A percentile compares a stretch with the other conserved stretches of the same genome.
Conservation (phyloP, 257 asterid species). For the Solanum acaule region DNA sequence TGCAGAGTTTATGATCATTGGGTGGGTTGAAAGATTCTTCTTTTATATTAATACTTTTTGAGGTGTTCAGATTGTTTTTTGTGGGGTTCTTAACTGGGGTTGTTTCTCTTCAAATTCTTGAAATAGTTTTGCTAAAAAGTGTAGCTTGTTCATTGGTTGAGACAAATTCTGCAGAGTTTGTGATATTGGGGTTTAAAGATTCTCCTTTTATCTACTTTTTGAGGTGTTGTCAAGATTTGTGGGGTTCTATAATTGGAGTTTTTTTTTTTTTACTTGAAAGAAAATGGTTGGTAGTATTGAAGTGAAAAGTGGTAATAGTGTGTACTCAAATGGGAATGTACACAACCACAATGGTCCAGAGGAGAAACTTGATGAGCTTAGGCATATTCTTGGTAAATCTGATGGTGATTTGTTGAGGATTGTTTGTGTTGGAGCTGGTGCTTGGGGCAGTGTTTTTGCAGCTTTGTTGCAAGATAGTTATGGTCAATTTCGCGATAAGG, state of each 20-base stretch:
- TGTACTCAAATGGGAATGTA: constrained; percentile 32
- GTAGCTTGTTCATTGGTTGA: not conserved
- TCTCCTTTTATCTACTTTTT: not conserved
- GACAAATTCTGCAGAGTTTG: not conserved
- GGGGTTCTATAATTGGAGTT: constrained; percentile 10
- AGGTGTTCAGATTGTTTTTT: not conserved
- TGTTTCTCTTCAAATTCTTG: not conserved
- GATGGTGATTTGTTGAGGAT: constrained; percentile 63
- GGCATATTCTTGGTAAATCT: constrained; percentile 42
- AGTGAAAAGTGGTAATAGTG: constrained; percentile 7
- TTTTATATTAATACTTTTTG: not conserved
- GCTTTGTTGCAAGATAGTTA: constrained; percentile 82
- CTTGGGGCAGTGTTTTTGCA: constrained; percentile 87
- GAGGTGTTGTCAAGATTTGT: not conserved
- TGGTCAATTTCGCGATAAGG: constrained; percentile 62
- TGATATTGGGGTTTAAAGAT: not conserved
- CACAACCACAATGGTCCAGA: constrained; percentile 36
- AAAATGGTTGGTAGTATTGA: constrained; percentile 79
- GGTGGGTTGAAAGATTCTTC: not conserved
- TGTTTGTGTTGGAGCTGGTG: constrained; percentile 88
- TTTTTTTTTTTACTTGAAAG: not conserved
- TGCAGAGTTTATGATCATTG: not conserved
- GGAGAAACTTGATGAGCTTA: constrained; percentile 68
- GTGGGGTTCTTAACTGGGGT: not conserved
- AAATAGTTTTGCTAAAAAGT: not conserved